Percentiles rank a stretch among this genome's conserved stretches.
phyloP scores from a whole-genome alignment of 148 eudicot genomes.

The Rhododendron ferrugineum region DNA sequence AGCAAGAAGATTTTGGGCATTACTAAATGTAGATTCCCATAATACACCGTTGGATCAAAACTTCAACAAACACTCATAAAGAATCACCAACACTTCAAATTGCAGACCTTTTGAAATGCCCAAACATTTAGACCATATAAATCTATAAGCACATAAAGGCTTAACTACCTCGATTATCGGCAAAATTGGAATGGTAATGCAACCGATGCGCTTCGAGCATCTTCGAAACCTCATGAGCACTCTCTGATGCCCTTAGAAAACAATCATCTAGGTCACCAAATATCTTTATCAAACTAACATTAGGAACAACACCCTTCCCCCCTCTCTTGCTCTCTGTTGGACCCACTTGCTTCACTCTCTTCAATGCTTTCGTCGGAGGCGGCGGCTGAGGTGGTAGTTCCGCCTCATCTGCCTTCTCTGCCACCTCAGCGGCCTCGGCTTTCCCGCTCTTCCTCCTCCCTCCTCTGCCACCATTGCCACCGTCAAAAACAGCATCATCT shows the following conservation, averaged over 20 bases:
- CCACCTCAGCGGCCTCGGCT: conserved; percentile 27
- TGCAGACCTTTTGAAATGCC: background rate
- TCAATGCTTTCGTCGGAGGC: conserved; percentile 25
- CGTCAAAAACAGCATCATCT: conserved; percentile 12
- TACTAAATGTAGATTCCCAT: background rate
- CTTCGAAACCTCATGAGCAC: conserved; percentile 80
- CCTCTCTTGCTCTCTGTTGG: conserved; percentile 36
- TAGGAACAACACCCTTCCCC: conserved; percentile 31
- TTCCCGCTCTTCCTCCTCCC: conserved; percentile 17
- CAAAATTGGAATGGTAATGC: conserved; percentile 97
- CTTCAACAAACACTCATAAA: background rate
- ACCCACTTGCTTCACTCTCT: conserved; percentile 38
- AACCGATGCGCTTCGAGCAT: conserved; percentile 90
- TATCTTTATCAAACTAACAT: conserved; percentile 46
- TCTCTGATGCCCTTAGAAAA: conserved; percentile 73
- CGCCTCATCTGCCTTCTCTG: conserved; percentile 18
- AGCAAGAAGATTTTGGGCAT: background rate
- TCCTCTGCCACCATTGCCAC: conserved; percentile 18
- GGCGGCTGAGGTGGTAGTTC: conserved; percentile 41
- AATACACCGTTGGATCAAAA: background rate
- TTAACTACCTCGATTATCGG: conserved; percentile 56
- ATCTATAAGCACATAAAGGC: background rate
- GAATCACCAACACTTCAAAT: background rate
- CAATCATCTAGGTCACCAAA: conserved; percentile 73
- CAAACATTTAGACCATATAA: background rate